These are phyloP conservation scores for Musa beccarii DNA, from an alignment of 176 grass and related monocot species.

Conservation along the genomic window DNA sequence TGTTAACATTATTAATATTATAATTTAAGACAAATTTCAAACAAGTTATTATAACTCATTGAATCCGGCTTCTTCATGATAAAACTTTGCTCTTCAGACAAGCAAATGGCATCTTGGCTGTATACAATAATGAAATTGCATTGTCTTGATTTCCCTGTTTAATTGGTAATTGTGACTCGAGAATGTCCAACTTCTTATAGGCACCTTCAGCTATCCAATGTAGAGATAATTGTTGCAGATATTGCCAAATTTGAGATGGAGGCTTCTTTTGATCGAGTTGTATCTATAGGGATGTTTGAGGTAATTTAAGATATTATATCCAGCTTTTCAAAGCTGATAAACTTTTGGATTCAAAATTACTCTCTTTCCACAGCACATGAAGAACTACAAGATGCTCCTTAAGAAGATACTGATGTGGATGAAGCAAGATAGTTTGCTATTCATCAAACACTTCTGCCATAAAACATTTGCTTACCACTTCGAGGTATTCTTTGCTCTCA, in stretches of 20 bases:
- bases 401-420: constrained; percentile 94
- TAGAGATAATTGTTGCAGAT: constrained; percentile 86
- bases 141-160: neutral
- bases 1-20: too few species aligned
- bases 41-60: too few species aligned
- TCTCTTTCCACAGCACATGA: constrained; percentile 70
- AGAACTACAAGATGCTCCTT: constrained; percentile 90
- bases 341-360: neutral
- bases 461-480: constrained; percentile 95
- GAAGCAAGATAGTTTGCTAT: constrained; percentile 69
- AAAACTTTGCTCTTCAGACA: neutral
- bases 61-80: neutral
- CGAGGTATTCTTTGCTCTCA: constrained; percentile 39
- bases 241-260: constrained; percentile 95
- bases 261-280: constrained; percentile 72
- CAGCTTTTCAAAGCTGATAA: neutral
- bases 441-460: constrained; percentile 89
- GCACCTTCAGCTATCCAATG: constrained; percentile 58
- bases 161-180: neutral
- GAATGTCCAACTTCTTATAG: constrained; percentile 11
- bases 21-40: too few species aligned
- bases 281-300: constrained; percentile 99
- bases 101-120: neutral
- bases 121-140: neutral
- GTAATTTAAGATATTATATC: constrained; percentile 9